phyloP scores from a whole-genome alignment of 2,329 filamentous ascomycete genomes.

The Tricladium varicosporioides region DNA sequence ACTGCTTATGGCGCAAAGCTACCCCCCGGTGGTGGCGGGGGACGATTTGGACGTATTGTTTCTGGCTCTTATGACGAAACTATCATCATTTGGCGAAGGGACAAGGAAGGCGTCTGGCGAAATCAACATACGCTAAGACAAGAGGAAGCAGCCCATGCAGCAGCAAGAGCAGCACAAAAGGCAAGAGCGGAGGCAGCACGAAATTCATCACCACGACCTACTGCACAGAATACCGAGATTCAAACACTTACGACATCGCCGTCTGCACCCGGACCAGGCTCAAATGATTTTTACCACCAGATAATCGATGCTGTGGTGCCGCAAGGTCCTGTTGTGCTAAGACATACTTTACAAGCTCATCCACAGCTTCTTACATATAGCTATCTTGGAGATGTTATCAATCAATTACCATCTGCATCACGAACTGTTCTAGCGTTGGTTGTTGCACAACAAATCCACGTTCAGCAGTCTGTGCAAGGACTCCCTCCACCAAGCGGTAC shows the following conservation, averaged over 20 bases:
- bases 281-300: slow-evolving; percentile 41
- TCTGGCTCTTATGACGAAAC: slow-evolving; percentile 96
- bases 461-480: slow-evolving; percentile 4
- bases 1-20: slow-evolving; percentile 80
- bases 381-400: slow-evolving; percentile 19
- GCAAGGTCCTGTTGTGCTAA: slow-evolving; percentile 46
- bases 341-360: slow-evolving; percentile 22
- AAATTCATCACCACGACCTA: background rate
- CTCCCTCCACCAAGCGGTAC: slow-evolving; percentile 1
- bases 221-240: background rate
- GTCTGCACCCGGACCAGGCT: slow-evolving; percentile 33
- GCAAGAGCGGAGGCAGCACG: slow-evolving; percentile 5
- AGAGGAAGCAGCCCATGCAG: slow-evolving; percentile 62
- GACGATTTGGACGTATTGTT: slow-evolving; percentile 89
- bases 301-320: slow-evolving; percentile 54
- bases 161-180: slow-evolving; percentile 28
- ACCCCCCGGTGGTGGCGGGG: slow-evolving; percentile 86
- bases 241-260: background rate
- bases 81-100: slow-evolving; percentile 91
- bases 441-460: slow-evolving; percentile 14
- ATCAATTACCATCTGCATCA: slow-evolving; percentile 9
- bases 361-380: slow-evolving; percentile 25
- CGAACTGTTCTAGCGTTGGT: slow-evolving; percentile 20
- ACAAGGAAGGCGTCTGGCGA: slow-evolving; percentile 82
- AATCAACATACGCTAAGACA: slow-evolving; percentile 73